These are phyloP conservation scores for Xylaria digitata DNA, from an alignment of 2,329 filamentous ascomycete species.

Conservation along the genomic window DNA sequence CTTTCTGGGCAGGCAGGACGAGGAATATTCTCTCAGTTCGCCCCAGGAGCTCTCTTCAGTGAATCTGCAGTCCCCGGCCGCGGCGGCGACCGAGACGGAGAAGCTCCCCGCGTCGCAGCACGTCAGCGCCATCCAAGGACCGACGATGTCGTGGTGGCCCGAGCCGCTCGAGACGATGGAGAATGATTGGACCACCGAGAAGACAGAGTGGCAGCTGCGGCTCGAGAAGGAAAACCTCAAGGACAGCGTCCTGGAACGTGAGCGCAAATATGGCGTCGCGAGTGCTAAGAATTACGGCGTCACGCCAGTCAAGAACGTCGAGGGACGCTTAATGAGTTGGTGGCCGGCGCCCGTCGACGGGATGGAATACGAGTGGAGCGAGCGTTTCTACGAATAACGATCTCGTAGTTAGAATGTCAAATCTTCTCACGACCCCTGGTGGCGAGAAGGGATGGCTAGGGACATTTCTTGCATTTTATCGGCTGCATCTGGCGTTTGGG, in stretches of 20 bases:
- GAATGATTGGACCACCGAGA: slow-evolving; percentile 41
- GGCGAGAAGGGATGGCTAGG: not conserved
- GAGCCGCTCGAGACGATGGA: slow-evolving; percentile 42
- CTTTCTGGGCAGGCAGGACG: slow-evolving; percentile 47
- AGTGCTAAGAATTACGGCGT: slow-evolving; percentile 5
- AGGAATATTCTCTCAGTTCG: slow-evolving; percentile 30
- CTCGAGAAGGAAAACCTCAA: slow-evolving; percentile 27
- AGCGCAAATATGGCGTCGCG: slow-evolving; percentile 21
- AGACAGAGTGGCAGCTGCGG: slow-evolving; percentile 28
- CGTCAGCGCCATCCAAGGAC: slow-evolving; percentile 39
- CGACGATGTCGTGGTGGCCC: slow-evolving; percentile 50
- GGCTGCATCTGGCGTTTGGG: slow-evolving; percentile 25
- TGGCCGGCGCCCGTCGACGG: slow-evolving; percentile 42
- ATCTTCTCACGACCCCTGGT: not conserved
- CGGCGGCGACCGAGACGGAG: slow-evolving; percentile 6
- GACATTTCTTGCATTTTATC: slow-evolving; percentile 10
- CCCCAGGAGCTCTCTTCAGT: not conserved
- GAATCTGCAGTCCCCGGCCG: not conserved
- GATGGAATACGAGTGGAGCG: slow-evolving; percentile 45
- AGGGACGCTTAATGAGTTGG: slow-evolving; percentile 45
- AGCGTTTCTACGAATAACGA: slow-evolving; percentile 48
- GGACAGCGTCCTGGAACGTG: slow-evolving; percentile 21
- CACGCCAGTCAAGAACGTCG: slow-evolving; percentile 38
- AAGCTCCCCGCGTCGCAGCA: slow-evolving; percentile 18
- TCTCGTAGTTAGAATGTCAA: not conserved